Conservation (phyloP, 495 filamentous ascomycete genomes). For the Terfezia boudieri region DNA sequence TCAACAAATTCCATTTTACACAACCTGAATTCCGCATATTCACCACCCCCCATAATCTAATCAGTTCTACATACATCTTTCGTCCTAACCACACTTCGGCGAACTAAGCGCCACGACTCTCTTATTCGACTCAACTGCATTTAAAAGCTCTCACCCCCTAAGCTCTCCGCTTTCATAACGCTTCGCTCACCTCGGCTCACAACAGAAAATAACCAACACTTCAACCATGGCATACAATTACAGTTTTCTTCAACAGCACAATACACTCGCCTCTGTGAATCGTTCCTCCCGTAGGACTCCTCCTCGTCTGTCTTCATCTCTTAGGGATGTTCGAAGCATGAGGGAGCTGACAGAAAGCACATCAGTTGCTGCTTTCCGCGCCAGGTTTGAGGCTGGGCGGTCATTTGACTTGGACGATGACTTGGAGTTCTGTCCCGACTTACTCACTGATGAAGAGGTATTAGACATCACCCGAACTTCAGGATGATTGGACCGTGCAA, state of each 20-base stretch:
- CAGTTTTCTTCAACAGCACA: conserved; percentile 37
- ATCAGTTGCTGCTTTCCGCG: conserved; percentile 50
- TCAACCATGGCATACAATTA: conserved; percentile 48
- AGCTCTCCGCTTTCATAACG: background rate
- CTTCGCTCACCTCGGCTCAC: background rate
- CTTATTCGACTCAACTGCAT: conserved; percentile 5
- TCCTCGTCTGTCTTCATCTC: conserved; percentile 45
- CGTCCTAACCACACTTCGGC: conserved; percentile 5
- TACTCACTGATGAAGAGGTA: conserved; percentile 93
- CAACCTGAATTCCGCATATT: background rate
- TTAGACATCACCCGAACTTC: conserved; percentile 23
- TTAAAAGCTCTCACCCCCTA: background rate
- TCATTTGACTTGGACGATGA: conserved; percentile 97
- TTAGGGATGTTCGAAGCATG: conserved; percentile 59
- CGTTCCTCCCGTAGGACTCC: conserved; percentile 54
- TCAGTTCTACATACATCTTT: conserved; percentile 3
- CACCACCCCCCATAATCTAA: conserved; percentile 19
- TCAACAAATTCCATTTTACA: background rate
- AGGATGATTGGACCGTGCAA: background rate
- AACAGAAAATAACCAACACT: background rate
- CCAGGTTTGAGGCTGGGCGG: conserved; percentile 69
- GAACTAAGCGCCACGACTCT: background rate
- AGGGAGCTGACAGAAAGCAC: conserved; percentile 70
- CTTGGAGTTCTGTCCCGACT: conserved; percentile 80
- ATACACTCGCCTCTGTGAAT: conserved; percentile 28